Conservation (phyloP, 1,139 yeast species). For the Suhomyces coccinellae region DNA sequence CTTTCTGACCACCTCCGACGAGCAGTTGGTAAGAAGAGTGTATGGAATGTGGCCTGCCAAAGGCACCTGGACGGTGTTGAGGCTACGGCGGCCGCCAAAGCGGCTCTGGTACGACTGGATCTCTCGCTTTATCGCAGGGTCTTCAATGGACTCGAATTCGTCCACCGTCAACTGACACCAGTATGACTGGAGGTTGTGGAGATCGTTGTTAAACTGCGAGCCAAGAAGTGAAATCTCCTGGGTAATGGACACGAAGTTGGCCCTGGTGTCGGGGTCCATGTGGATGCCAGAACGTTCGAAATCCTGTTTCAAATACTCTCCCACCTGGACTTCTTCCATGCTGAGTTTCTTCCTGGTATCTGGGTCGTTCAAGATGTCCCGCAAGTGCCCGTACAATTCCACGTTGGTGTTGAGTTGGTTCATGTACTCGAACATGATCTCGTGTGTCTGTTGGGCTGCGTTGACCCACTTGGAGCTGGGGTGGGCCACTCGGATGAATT, state of each 20-base stretch:
- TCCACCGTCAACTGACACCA: conserved; percentile 38
- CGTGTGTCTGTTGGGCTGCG: conserved; percentile 89
- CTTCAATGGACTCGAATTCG: conserved; percentile 35
- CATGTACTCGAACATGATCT: conserved; percentile 90
- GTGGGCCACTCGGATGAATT: conserved; percentile 85
- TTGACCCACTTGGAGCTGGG: conserved; percentile 69
- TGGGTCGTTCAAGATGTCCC: conserved; percentile 51
- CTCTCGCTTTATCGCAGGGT: conserved; percentile 24
- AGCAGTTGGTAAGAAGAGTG: conserved; percentile 60
- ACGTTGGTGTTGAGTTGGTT: conserved; percentile 85
- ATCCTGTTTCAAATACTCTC: conserved; percentile 75
- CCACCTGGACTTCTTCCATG: conserved; percentile 80
- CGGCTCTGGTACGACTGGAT: conserved; percentile 29
- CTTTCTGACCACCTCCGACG: conserved; percentile 58
- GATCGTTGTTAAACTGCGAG: conserved; percentile 68
- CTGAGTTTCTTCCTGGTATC: conserved; percentile 42
- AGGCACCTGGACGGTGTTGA: conserved; percentile 51
- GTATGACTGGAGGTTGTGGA: conserved; percentile 43
- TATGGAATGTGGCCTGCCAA: conserved; percentile 69
- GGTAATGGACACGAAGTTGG: conserved; percentile 73
- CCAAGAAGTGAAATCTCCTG: conserved; percentile 82
- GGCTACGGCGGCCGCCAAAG: conserved; percentile 13
- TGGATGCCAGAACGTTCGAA: conserved; percentile 90
- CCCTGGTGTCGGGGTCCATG: conserved; percentile 67
- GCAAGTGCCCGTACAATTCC: conserved; percentile 62